Conservation (phyloP, 495 filamentous ascomycete genomes). For the Aspergillus sparsus region DNA sequence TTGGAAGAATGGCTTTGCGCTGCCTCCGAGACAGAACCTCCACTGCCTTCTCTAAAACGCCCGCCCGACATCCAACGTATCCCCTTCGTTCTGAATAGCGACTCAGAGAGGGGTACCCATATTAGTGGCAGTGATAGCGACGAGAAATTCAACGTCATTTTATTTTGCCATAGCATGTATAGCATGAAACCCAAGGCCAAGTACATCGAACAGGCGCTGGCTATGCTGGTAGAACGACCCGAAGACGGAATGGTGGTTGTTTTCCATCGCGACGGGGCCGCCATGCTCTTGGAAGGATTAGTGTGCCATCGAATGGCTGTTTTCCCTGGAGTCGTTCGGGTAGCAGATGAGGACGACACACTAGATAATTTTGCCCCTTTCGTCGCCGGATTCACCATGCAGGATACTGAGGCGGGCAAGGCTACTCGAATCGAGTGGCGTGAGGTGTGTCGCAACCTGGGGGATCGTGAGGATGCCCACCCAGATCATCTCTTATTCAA, state of each 20-base stretch:
- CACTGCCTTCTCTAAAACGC: constrained; percentile 51
- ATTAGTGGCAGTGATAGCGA: too few species aligned
- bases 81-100: constrained; percentile 44
- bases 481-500: constrained; percentile 52
- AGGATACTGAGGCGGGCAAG: constrained; percentile 39
- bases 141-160: constrained; percentile 56
- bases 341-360: constrained; percentile 48
- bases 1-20: constrained; percentile 51
- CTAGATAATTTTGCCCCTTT: constrained; percentile 59
- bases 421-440: constrained; percentile 48
- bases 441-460: constrained; percentile 53
- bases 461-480: constrained; percentile 42
- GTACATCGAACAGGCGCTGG: constrained; percentile 51
- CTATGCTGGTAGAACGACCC: constrained; percentile 51
- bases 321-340: constrained; percentile 51
- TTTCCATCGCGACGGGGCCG: constrained; percentile 53
- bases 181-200: constrained; percentile 54
- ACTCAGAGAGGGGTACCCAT: constrained; percentile 29
- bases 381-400: constrained; percentile 49
- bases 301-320: constrained; percentile 53
- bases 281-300: constrained; percentile 51
- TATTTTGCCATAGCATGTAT: constrained; percentile 68
- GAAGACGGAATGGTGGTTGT: constrained; percentile 52
- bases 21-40: constrained; percentile 29
- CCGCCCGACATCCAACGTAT: constrained; percentile 45